Conservation (phyloP, 306 rosid genomes). For the Vigna unguiculata region DNA sequence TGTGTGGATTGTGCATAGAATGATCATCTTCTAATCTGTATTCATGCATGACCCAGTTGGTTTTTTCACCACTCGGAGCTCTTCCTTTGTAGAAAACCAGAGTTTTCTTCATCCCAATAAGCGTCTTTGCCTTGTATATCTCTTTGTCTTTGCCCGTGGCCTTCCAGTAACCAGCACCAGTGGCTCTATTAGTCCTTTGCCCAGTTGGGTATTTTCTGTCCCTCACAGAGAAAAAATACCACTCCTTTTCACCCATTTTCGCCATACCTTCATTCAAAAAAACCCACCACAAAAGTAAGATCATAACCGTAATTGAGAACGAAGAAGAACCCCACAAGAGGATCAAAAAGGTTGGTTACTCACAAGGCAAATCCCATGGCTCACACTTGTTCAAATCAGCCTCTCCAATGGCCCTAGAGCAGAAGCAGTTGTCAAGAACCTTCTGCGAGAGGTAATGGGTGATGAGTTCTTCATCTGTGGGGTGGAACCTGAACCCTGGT, state of each 20-base stretch:
- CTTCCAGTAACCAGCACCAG: slow-evolving; percentile 90
- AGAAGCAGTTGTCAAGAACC: slow-evolving; percentile 64
- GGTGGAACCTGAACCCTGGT: slow-evolving; percentile 93
- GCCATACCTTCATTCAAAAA: slow-evolving; percentile 64
- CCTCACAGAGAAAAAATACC: slow-evolving; percentile 84
- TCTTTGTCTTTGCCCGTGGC: slow-evolving; percentile 95
- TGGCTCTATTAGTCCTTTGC: slow-evolving; percentile 84
- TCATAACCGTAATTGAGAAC: background rate
- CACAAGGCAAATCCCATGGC: slow-evolving; percentile 97
- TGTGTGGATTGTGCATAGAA: slow-evolving; percentile 48
- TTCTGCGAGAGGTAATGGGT: slow-evolving; percentile 73
- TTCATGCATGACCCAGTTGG: slow-evolving; percentile 96
- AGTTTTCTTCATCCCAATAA: slow-evolving; percentile 95
- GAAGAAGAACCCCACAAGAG: background rate
- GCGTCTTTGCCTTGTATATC: slow-evolving; percentile 54
- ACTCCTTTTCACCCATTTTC: slow-evolving; percentile 83
- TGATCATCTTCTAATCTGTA: slow-evolving; percentile 67
- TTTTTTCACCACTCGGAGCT: slow-evolving; percentile 76
- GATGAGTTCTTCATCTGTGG: slow-evolving; percentile 89
- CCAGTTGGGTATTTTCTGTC: slow-evolving; percentile 92
- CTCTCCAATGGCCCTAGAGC: slow-evolving; percentile 71
- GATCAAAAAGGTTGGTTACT: slow-evolving; percentile 56
- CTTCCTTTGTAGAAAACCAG: slow-evolving; percentile 90
- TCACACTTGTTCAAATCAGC: slow-evolving; percentile 87
- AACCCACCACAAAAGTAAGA: background rate